Base-by-base conservation (phyloP, 371 early-diverging fungal species). In the Mycotypha africana region DNA sequence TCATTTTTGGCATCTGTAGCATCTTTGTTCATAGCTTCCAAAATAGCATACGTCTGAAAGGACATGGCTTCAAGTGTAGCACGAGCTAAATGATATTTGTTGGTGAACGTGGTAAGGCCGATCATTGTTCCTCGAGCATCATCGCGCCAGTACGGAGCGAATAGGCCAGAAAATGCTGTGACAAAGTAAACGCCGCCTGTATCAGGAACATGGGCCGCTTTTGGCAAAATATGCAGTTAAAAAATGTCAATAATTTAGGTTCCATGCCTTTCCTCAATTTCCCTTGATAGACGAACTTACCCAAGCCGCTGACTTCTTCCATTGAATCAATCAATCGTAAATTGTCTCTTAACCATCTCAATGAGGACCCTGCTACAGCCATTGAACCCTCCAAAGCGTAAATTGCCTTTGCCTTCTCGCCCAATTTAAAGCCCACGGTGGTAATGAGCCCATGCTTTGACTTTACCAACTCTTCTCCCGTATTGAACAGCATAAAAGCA, bases 381-480 rank as follows among this genome's bases (percentile, higher is more conserved):
- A 97, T 82, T 1, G 94, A 93, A 2, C 96, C 97, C 71, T 97
- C 97, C 11, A 96, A 76, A 5, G 95, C 97, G 58, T 97, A 96
- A 8, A 84, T 79, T 5, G 88, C 80, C 30, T 66, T 60, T 1
- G 67, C 76, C 3, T 87, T 66, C 11, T 83, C 65, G 10, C 93
- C 95, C 22, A 97, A 75, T 56, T 95, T 76, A 68, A 89, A 97
- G 3, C 79, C 96, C 7, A 95, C 88, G 0, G 96, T 97, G 0
- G 95, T 91, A 37, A 97, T 62, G 22, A 97, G 75, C 0, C 97
- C 96, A 56, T 90, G 70, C 38, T 70, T 72, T 30, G 95, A 92
- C 38, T 81, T 57, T 25, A 92, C 87, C 15, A 86, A 84, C 21
- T 76, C 52, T 10, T 62, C 41, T 12, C 97, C 97, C 3, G 93